Base-by-base conservation (phyloP, 2,329 filamentous ascomycete species). In the Metarhizium humberi region DNA sequence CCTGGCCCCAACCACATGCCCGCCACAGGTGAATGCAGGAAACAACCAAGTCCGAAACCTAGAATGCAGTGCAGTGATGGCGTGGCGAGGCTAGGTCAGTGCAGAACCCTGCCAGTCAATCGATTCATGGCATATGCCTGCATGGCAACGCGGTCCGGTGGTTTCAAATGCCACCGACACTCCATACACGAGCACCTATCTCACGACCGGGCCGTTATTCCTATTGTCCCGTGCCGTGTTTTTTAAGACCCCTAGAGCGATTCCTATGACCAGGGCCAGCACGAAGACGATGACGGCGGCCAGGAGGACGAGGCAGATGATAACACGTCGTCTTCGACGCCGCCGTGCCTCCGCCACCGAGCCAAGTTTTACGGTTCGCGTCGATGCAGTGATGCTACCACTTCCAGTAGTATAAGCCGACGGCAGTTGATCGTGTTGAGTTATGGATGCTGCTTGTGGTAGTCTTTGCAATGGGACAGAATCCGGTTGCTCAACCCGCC, bases 301-400 rank as follows among this genome's bases (percentile, higher is more conserved):
- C 47, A 63, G 16, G 45, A 57, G 43, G 20, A 66, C 36, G 18
- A 63, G 46, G 30, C 64, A 64, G 5, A 67, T 55, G 46, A 60
- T 59, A 16, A 62, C 25, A 52, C 58, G 62, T 32, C 61, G 61
- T 47, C 53, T 56, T 46, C 59, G 62, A 30, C 60, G 60, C 18
- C 56, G 57, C 45, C 61, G 57, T n/a, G 58, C 62, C 46, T 57
- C 54, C 6, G 63, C 58, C 16, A 65, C 57, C 6, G 64, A 63
- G 2, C 62, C 63, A 42, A 60, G 54, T 47, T 66, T 66, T 11
- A 58, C 55, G 14, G 57, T n/a, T 13, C 5, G 42, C 16, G n/a
- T 45, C 6, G n/a, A 20, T 45, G 32, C 6, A 20, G 45, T 11
- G 45, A 48, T 48, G 45, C 45, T 48, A 10, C 45, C 45, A 30